phyloP scores from a whole-genome alignment of 1,284 basidiomycete species.

The Phenoliferia sp. region DNA sequence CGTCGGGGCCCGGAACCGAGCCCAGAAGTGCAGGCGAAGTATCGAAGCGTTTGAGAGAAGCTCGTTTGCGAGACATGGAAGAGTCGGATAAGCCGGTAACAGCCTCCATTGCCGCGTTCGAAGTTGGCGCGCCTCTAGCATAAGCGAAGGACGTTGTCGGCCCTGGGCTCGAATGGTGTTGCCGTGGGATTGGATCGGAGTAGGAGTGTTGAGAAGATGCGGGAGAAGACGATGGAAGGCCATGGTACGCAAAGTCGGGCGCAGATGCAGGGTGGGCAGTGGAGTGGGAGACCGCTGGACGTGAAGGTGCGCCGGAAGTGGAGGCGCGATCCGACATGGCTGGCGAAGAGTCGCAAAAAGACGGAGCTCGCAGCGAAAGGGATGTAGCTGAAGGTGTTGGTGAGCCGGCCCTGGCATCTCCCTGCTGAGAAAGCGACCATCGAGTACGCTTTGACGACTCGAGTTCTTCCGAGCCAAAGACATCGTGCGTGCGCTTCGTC shows the following conservation, averaged over 20 bases:
- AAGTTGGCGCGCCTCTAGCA: neutral
- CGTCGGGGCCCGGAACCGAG: neutral
- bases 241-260: conserved; percentile 25
- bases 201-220: conserved; percentile 22
- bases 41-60: conserved; percentile 4
- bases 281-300: neutral
- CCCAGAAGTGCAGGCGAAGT: neutral
- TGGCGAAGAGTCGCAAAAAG: conserved; percentile 32
- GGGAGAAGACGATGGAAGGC: conserved; percentile 23
- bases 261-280: conserved; percentile 20
- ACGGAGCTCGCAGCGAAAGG: conserved; percentile 23
- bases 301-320: neutral
- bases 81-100: neutral
- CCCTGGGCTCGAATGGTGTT: conserved; percentile 22
- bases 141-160: conserved; percentile 1
- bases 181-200: conserved; percentile 7
- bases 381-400: conserved; percentile 25
- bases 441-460: conserved; percentile 19
- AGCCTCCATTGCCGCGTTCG: neutral
- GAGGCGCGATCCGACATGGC: conserved; percentile 21
- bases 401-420: conserved; percentile 10
- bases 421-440: conserved; percentile 2
- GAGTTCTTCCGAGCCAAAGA: conserved; percentile 7
- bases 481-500: conserved; percentile 16
- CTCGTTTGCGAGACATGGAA: neutral